These are phyloP conservation scores for Thermochaetoides thermophila DNA, from an alignment of 495 filamentous ascomycete species.

Conservation along the genomic window DNA sequence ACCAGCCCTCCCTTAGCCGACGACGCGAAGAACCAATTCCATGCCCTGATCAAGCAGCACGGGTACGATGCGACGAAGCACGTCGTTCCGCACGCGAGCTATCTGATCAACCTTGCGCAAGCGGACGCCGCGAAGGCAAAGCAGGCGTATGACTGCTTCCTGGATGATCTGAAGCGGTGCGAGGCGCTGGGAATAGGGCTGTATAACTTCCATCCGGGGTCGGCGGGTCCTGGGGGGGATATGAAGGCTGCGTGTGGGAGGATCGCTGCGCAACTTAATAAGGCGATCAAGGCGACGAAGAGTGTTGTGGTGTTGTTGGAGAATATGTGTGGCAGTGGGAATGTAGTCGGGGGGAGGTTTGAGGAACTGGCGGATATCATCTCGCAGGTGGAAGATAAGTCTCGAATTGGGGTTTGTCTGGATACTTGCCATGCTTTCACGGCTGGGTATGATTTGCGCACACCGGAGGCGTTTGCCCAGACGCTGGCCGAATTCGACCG, in stretches of 20 bases:
- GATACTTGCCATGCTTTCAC: constrained; percentile 94
- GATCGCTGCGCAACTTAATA: constrained; percentile 65
- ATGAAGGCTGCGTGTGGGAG: constrained; percentile 57
- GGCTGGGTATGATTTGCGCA: constrained; percentile 79
- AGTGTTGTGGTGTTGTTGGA: constrained; percentile 74
- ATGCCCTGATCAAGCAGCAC: constrained; percentile 47
- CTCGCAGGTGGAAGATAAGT: constrained; percentile 58
- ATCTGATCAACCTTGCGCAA: constrained; percentile 90
- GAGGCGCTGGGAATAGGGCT: constrained; percentile 75
- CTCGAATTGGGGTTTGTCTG: constrained; percentile 85
- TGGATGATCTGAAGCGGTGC: constrained; percentile 81
- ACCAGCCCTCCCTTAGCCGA: constrained; percentile 60
- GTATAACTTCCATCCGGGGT: constrained; percentile 97
- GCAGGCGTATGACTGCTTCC: constrained; percentile 75
- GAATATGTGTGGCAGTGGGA: constrained; percentile 86
- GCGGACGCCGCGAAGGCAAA: constrained; percentile 59
- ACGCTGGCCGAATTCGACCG: constrained; percentile 64
- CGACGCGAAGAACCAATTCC: constrained; percentile 53
- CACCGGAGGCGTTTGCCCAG: constrained; percentile 52
- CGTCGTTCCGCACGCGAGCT: constrained; percentile 83
- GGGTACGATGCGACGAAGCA: constrained; percentile 55
- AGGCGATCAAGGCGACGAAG: constrained; percentile 57
- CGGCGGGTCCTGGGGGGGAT: constrained; percentile 46
- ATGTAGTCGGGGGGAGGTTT: constrained; percentile 73
- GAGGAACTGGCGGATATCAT: constrained; percentile 80